phyloP scores from a whole-genome alignment of 768 basidiomycete species.

The Lentinula lateritia region DNA sequence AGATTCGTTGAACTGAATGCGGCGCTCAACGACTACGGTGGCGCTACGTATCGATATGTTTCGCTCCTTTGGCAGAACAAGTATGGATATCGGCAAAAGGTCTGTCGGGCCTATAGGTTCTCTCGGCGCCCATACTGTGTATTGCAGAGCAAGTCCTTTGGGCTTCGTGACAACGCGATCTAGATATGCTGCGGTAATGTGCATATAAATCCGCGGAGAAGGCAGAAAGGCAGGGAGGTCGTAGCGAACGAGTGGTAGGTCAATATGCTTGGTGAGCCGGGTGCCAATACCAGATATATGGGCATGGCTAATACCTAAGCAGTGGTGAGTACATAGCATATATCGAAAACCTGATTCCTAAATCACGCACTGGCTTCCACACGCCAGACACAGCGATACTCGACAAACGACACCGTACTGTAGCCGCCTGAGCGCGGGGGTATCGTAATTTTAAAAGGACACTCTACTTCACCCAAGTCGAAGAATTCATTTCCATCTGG shows the following conservation, averaged over 20 bases:
- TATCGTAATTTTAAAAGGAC: slow-evolving; percentile 65
- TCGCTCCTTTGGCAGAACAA: slow-evolving; percentile 56
- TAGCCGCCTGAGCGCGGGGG: slow-evolving; percentile 60
- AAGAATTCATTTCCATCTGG: slow-evolving; percentile 51
- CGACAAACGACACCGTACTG: slow-evolving; percentile 68
- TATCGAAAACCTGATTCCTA: slow-evolving; percentile 1
- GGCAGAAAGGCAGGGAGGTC: slow-evolving; percentile 46
- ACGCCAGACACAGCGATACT: slow-evolving; percentile 78
- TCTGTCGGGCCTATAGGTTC: slow-evolving; percentile 68
- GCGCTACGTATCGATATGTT: slow-evolving; percentile 55
- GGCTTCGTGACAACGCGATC: slow-evolving; percentile 44
- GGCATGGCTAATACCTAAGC: slow-evolving; percentile 60
- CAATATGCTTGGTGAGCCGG: slow-evolving; percentile 64
- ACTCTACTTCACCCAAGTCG: slow-evolving; percentile 59
- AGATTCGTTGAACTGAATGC: slow-evolving; percentile 54
- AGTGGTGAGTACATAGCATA: neutral
- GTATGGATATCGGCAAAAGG: slow-evolving; percentile 60
- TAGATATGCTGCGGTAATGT: slow-evolving; percentile 29
- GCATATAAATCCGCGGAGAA: slow-evolving; percentile 27
- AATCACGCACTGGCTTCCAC: slow-evolving; percentile 67
- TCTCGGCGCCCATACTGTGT: slow-evolving; percentile 49
- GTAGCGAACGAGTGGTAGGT: slow-evolving; percentile 67
- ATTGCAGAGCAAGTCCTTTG: slow-evolving; percentile 54
- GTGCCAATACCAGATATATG: slow-evolving; percentile 62
- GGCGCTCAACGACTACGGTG: slow-evolving; percentile 63